phyloP scores from a whole-genome alignment of 495 filamentous ascomycete genomes.

The Coniosporium apollinis region DNA sequence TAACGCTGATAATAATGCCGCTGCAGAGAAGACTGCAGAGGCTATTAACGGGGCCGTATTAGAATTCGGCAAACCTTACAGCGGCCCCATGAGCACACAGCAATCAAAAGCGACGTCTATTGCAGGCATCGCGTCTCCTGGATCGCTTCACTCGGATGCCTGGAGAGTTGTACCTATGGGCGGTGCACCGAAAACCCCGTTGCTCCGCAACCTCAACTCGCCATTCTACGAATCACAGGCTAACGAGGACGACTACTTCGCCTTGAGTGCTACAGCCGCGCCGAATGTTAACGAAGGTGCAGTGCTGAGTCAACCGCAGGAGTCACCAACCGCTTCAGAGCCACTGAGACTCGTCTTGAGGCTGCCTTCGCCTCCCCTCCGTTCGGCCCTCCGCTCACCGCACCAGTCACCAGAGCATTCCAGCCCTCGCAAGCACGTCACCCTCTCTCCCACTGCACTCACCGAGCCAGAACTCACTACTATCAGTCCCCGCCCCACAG shows the following conservation, averaged over 20 bases:
- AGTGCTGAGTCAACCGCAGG: too few relatives aligned
- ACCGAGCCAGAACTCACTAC: background rate
- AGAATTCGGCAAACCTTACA: too few relatives aligned
- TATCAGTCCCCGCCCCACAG: too few relatives aligned
- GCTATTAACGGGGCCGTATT: too few relatives aligned
- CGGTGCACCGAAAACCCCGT: slow-evolving; percentile 14
- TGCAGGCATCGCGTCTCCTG: background rate
- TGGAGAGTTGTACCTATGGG: slow-evolving; percentile 10
- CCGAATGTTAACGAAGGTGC: too few relatives aligned
- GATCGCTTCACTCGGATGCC: slow-evolving; percentile 1
- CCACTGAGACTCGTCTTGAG: too few relatives aligned
- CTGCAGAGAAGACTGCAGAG: background rate
- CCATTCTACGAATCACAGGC: slow-evolving; percentile 13
- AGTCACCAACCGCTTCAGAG: too few relatives aligned
- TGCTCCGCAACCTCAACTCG: slow-evolving; percentile 20
- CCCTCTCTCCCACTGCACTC: background rate
- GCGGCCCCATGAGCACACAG: too few relatives aligned
- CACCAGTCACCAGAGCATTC: background rate
- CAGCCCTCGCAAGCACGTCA: slow-evolving; percentile 1
- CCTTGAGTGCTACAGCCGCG: background rate
- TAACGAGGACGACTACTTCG: slow-evolving; percentile 8
- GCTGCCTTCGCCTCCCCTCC: too few relatives aligned
- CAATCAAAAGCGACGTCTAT: too few relatives aligned
- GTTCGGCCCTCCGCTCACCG: background rate
- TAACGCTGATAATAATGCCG: slow-evolving; percentile 2